Conservation (phyloP, 768 basidiomycete genomes). For the Ramaria sp. region DNA sequence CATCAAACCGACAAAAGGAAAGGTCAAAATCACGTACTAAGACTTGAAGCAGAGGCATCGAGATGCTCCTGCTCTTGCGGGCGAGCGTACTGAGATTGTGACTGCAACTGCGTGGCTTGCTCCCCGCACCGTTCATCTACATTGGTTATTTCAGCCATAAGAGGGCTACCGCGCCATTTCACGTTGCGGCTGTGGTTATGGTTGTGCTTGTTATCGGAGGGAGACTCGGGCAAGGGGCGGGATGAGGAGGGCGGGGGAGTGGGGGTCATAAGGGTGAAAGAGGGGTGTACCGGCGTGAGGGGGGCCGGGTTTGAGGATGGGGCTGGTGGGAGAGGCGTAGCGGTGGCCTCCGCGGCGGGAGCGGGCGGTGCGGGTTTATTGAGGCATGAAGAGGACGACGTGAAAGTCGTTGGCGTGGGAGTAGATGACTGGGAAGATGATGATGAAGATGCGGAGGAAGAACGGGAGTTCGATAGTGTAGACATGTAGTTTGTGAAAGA, state of each 20-base stretch:
- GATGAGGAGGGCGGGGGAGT: slow-evolving; percentile 1
- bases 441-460: slow-evolving; percentile 3
- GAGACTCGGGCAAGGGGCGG: not conserved
- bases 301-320: not conserved
- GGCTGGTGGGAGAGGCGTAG: too few relatives aligned
- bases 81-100: too few relatives aligned
- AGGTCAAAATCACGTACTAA: too few relatives aligned
- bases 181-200: not conserved
- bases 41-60: too few relatives aligned
- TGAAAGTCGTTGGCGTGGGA: not conserved
- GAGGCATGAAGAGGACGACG: slow-evolving; percentile 1
- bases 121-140: too few relatives aligned
- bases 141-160: not conserved
- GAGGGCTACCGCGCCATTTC: not conserved
- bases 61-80: too few relatives aligned
- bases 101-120: too few relatives aligned
- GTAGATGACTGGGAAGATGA: slow-evolving; percentile 6
- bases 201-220: not conserved
- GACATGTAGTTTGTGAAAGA: not conserved
- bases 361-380: not conserved
- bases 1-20: too few relatives aligned
- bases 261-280: not conserved
- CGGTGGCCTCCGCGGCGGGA: not conserved
- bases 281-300: not conserved
- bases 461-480: not conserved